phyloP scores from a whole-genome alignment of 139 green algal species.

The Monoraphidium neglectum region DNA sequence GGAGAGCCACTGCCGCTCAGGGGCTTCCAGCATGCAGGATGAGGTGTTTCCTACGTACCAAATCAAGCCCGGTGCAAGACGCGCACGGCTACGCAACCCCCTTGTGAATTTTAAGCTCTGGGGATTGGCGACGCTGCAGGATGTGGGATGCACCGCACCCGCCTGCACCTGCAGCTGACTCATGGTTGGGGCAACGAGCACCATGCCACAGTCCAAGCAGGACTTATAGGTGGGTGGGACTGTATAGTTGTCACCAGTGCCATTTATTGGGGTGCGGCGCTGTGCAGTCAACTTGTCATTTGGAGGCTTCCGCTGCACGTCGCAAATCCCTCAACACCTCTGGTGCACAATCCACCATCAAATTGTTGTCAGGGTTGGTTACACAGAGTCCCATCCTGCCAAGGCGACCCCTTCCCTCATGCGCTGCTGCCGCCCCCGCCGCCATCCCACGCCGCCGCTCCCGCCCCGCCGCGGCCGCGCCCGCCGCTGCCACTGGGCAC shows the following conservation, averaged over 20 bases:
- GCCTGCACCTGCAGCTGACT: neutral
- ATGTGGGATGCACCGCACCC: neutral
- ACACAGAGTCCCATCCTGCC: neutral
- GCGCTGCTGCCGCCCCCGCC: constrained; percentile 7
- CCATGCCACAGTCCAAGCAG: neutral
- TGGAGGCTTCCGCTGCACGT: neutral
- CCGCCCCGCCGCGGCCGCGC: neutral
- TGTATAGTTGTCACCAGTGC: neutral
- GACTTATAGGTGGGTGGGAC: neutral
- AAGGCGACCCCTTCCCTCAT: neutral
- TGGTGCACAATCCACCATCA: neutral
- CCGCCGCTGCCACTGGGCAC: neutral
- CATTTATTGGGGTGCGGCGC: neutral
- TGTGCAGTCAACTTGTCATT: neutral
- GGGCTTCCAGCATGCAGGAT: no score
- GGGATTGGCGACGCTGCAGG: no score
- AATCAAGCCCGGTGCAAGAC: no score
- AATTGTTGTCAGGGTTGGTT: no score
- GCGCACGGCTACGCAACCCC: no score
- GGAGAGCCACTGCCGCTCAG: no score
- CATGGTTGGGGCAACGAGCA: no score
- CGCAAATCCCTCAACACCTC: neutral
- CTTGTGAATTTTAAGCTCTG: no score
- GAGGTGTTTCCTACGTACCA: no score
- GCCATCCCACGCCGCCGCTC: neutral